Percentiles rank a stretch among this genome's conserved stretches.
Evolutionary conservation across 148 eudicot genomes (phyloP).

Genomic region (Rhododendron griersonianum): DNA sequence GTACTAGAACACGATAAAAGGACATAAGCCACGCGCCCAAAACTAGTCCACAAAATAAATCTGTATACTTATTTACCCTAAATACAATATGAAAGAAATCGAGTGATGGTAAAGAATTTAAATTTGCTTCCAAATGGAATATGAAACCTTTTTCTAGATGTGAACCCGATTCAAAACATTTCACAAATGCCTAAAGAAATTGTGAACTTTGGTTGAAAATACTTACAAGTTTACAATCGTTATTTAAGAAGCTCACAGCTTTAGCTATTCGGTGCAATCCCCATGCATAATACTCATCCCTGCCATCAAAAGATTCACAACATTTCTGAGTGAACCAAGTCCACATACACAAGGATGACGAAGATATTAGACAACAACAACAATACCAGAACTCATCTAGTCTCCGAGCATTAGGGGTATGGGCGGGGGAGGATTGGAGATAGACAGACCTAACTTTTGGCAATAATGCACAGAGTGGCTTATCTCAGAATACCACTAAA

Average conservation of each 20-base stretch:
- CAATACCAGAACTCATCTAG: too few relatives aligned
- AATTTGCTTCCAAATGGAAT: neutral
- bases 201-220: constrained; percentile 16
- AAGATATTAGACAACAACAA: neutral
- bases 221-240: constrained; percentile 96
- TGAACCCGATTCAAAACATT: constrained; percentile 6
- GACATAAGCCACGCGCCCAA: neutral
- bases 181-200: neutral
- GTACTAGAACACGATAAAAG: neutral
- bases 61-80: neutral
- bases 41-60: neutral
- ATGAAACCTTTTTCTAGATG: neutral
- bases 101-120: neutral
- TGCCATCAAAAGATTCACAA: constrained; percentile 28
- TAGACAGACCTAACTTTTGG: too few relatives aligned
- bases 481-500: neutral
- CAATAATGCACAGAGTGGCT: too few relatives aligned
- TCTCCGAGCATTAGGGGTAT: too few relatives aligned
- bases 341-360: neutral
- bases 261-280: constrained; percentile 88
- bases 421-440: too few relatives aligned
- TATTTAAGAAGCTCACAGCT: constrained; percentile 97
- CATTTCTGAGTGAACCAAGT: constrained; percentile 3
- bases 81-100: neutral
- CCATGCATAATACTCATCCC: constrained; percentile 98